Evolutionary conservation across 352 stramenopile species (phyloP).

Genomic region (Phytophthora quininea): DNA sequence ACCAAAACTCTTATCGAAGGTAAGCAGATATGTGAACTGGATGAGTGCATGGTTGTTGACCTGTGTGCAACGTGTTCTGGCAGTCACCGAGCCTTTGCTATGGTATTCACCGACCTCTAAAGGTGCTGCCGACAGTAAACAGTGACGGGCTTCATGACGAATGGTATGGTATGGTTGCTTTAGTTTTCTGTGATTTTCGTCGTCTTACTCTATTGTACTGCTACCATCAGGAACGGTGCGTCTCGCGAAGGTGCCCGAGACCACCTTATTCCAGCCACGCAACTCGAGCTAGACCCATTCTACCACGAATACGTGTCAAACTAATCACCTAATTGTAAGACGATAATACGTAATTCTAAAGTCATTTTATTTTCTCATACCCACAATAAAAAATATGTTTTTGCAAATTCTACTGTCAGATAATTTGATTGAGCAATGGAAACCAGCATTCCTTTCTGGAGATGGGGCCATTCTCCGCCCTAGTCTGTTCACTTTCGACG

Average conservation of each 20-base stretch:
- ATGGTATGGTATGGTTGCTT: constrained; percentile 23
- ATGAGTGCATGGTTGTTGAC: neutral
- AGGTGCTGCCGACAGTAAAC: constrained; percentile 68
- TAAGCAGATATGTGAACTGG: constrained; percentile 13
- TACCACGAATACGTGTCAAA: constrained; percentile 24
- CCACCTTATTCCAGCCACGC: constrained; percentile 29
- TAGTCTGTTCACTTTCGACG: too few species aligned
- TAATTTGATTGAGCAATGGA: too few species aligned
- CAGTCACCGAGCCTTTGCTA: constrained; percentile 72
- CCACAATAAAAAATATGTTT: too few species aligned
- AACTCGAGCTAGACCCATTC: constrained; percentile 57
- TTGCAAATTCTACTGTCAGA: too few species aligned
- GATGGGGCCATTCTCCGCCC: too few species aligned
- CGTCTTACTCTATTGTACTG: neutral
- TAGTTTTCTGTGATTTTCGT: neutral
- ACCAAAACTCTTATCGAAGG: constrained; percentile 83
- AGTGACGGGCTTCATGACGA: constrained; percentile 57
- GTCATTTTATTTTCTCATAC: too few species aligned
- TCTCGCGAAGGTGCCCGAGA: constrained; percentile 33
- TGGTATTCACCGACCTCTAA: constrained; percentile 65
- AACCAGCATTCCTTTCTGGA: too few species aligned
- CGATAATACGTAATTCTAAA: too few species aligned
- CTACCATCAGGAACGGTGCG: constrained; percentile 24
- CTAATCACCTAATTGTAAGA: neutral
- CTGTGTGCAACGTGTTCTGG: constrained; percentile 1